Evolutionary conservation across 2,329 filamentous ascomycete species (phyloP), one percentile per base, ranked within the genome.

Genomic region (Fusarium sp.): DNA sequence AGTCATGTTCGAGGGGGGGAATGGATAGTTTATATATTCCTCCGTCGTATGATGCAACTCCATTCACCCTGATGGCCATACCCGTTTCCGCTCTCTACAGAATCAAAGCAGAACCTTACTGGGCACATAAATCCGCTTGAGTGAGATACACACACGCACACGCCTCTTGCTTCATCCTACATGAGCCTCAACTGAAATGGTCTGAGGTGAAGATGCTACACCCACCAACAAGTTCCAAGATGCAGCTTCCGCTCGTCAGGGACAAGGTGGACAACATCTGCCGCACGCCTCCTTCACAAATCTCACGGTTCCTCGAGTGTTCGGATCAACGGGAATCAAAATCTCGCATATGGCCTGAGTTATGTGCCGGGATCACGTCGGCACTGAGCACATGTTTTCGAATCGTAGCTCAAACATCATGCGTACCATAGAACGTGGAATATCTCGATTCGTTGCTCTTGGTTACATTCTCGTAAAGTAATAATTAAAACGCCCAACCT

Each of bases 1-100:
- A 58, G 36, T n/a, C 31, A 36, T 24, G 35, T 7, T 31, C 11
- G 53, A n/a, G 27, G n/a, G 60, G 31, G 46, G 60, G 60, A 20
- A 24, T 38, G 17, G 33, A 27, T 38, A n/a, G 55, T 56, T 63
- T 65, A 65, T 60, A 65, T 65, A 65, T 14, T 24, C 10, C 31
- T 51, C n/a, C 14, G 60, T 42, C 60, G 60, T 62, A 55, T 62
- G 60, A 62, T 62, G 62, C 53, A 51, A 64, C 53, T 53, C 44
- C 31, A 49, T 33, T 51, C 22, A 61, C 55, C 55, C 44, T 65
- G 55, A 65, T 65, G 62, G 60, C 27, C 40, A n/a, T 51, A 3
- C 1, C 51, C 16, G 27, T 64, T 44, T 58, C 51, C 29, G 27
- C 9, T 29, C 35, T 35, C 10, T 31, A 58, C 27, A 46, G 35